Conservation (phyloP, 2,329 filamentous ascomycete genomes). For the Hypoxylon sp. region DNA sequence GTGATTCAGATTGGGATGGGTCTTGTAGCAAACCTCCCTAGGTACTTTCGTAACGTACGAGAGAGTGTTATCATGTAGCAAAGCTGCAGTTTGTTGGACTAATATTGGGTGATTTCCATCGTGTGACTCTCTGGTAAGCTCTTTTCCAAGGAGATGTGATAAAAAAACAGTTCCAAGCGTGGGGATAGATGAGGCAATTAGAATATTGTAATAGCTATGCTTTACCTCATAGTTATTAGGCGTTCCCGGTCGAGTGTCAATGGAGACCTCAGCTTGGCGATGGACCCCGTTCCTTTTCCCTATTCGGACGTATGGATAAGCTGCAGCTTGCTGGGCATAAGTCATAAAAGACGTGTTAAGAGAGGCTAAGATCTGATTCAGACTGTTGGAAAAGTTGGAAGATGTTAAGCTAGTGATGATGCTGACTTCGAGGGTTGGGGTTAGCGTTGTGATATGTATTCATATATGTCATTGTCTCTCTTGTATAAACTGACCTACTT, state of each 20-base stretch:
- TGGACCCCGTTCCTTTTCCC: conserved; percentile 17
- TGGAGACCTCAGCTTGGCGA: conserved; percentile 16
- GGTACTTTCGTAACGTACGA: conserved; percentile 1
- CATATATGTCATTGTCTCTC: conserved; percentile 22
- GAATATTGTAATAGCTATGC: neutral
- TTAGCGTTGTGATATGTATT: conserved; percentile 3
- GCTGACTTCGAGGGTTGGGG: conserved; percentile 14
- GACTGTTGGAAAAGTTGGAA: conserved; percentile 34
- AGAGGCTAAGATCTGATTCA: conserved; percentile 36
- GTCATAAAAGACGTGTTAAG: conserved; percentile 9
- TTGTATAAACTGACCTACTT: conserved; percentile 2
- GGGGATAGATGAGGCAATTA: conserved; percentile 11
- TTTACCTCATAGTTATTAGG: conserved; percentile 37
- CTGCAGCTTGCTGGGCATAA: conserved; percentile 14
- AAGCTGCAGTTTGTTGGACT: conserved; percentile 9
- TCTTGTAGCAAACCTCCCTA: conserved; percentile 6
- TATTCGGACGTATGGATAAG: conserved; percentile 1
- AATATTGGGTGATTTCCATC: conserved; percentile 4
- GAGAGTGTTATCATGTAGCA: conserved; percentile 6
- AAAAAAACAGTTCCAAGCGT: neutral
- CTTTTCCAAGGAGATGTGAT: conserved; percentile 12
- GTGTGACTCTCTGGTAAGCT: conserved; percentile 7
- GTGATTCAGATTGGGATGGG: conserved; percentile 9
- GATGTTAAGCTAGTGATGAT: conserved; percentile 17
- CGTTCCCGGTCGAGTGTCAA: neutral